These are phyloP conservation scores for Emergomyces orientalis DNA, from an alignment of 2,329 filamentous ascomycete genomes.

Conservation along the genomic window DNA sequence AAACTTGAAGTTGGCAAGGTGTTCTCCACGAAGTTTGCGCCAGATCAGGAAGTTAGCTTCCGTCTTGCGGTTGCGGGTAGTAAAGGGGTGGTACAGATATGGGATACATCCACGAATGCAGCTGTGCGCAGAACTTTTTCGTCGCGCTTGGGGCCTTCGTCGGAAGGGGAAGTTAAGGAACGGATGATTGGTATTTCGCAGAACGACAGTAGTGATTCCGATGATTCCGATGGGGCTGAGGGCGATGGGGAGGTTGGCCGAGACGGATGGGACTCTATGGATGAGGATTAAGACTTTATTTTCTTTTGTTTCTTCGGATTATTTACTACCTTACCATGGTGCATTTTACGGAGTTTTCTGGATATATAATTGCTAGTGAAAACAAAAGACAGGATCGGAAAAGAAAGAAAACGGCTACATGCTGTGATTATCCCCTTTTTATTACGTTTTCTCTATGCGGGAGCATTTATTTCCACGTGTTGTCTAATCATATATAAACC, in stretches of 20 bases:
- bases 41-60: conserved; percentile 84
- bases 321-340: neutral
- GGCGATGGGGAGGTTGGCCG: conserved; percentile 38
- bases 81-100: conserved; percentile 84
- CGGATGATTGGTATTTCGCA: conserved; percentile 64
- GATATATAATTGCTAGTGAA: neutral
- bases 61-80: conserved; percentile 87
- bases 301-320: conserved; percentile 7
- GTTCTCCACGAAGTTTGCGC: conserved; percentile 82
- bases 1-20: conserved; percentile 92
- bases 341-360: neutral
- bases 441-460: neutral
- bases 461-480: neutral
- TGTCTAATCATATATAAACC: neutral
- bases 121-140: conserved; percentile 80
- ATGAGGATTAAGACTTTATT: conserved; percentile 36
- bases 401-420: neutral
- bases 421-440: neutral
- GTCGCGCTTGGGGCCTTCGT: conserved; percentile 40
- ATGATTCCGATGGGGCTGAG: conserved; percentile 46
- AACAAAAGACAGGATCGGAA: neutral
- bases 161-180: conserved; percentile 51
- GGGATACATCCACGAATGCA: conserved; percentile 92
- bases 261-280: conserved; percentile 48
- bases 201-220: conserved; percentile 57